phyloP scores from a whole-genome alignment of 148 eudicot genomes.

The Beta vulgaris region DNA sequence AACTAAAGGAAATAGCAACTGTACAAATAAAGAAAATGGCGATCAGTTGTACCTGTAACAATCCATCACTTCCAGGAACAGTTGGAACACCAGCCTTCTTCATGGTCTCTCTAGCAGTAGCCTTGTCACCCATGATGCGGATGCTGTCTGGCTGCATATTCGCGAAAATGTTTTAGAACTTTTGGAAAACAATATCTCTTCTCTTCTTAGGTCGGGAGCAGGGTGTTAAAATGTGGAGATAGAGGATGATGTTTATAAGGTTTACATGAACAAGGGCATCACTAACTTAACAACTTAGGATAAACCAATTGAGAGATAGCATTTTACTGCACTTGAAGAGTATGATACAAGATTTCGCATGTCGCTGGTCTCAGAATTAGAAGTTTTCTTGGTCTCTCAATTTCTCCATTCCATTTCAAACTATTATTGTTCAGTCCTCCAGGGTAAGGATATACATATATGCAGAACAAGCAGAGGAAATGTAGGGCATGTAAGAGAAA shows the following conservation, averaged over 20 bases:
- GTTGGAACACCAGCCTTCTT: slow-evolving; percentile 99
- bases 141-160: slow-evolving; percentile 89
- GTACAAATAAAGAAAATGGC: neutral
- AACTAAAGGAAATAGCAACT: neutral
- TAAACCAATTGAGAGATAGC: neutral
- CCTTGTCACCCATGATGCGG: slow-evolving; percentile 94
- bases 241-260: neutral
- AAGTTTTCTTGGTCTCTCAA: neutral
- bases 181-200: neutral
- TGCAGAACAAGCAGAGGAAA: neutral
- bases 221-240: neutral
- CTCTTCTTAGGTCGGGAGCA: neutral
- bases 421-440: neutral
- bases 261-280: neutral
- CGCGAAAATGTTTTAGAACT: neutral
- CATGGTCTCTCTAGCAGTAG: slow-evolving; percentile 98
- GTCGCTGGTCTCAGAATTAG: neutral
- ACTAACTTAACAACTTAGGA: neutral
- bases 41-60: slow-evolving; percentile 55
- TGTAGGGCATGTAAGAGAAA: neutral
- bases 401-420: neutral
- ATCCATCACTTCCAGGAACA: slow-evolving; percentile 97
- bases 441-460: neutral
- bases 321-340: neutral
- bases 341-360: neutral